phyloP scores from a whole-genome alignment of 1,139 yeast genomes.

The Candida sanyaensis region DNA sequence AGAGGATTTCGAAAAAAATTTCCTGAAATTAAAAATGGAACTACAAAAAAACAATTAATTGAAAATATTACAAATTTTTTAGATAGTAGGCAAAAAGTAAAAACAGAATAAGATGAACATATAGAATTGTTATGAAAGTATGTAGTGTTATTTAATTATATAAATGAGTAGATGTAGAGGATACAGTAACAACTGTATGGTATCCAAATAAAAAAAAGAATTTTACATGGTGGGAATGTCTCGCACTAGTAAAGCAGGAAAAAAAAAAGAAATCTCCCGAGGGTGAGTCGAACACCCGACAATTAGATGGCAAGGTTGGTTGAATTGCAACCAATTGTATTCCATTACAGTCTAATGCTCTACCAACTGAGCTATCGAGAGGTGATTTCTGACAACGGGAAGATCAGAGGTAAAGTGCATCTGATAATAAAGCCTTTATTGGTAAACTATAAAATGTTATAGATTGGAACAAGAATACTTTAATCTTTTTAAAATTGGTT shows the following conservation, averaged over 20 bases:
- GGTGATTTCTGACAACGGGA: not conserved
- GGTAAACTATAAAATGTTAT: too few relatives aligned
- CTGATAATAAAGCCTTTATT: too few relatives aligned
- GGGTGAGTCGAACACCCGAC: slow-evolving; percentile 87
- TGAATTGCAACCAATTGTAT: slow-evolving; percentile 1
- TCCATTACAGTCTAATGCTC: slow-evolving; percentile 17
- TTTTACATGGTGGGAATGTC: too few relatives aligned
- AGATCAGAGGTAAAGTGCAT: too few relatives aligned
- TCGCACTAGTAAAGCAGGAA: too few relatives aligned
- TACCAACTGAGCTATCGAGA: slow-evolving; percentile 19
- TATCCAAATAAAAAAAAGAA: too few relatives aligned
- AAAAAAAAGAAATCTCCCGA: slow-evolving; percentile 63
- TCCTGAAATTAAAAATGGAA: slow-evolving; percentile 35
- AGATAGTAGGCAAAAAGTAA: slow-evolving; percentile 13
- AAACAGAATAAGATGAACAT: too few relatives aligned
- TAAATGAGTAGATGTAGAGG: too few relatives aligned
- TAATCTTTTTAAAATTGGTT: too few relatives aligned
- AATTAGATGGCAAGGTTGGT: slow-evolving; percentile 56
- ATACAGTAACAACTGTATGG: too few relatives aligned
- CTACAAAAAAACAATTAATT: slow-evolving; percentile 44
- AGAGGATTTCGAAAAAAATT: slow-evolving; percentile 35
- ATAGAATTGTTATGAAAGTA: not conserved
- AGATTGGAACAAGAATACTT: too few relatives aligned
- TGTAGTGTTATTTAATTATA: not conserved
- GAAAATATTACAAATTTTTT: slow-evolving; percentile 32